These are phyloP conservation scores for Metrosideros polymorpha DNA, from an alignment of 441 rosid genomes.

Conservation along the genomic window DNA sequence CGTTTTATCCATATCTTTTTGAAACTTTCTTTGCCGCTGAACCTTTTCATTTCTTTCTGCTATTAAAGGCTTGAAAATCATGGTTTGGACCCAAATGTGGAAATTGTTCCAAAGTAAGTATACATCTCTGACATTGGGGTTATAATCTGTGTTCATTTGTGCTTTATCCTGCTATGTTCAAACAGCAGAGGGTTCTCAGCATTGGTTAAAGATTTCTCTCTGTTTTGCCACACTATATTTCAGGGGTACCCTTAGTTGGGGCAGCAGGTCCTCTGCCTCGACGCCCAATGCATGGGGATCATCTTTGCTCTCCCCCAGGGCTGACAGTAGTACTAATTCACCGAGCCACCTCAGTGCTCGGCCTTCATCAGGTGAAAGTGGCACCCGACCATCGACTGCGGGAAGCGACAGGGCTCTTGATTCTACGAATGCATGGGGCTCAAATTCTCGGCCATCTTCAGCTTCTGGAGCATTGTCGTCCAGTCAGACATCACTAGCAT, in stretches of 20 bases:
- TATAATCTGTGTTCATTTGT: neutral
- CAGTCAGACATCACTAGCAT: constrained; percentile 53
- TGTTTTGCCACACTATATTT: neutral
- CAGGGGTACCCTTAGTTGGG: constrained; percentile 99
- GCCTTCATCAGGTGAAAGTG: constrained; percentile 96
- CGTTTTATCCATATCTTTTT: neutral
- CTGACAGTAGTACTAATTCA: constrained; percentile 72
- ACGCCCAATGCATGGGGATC: constrained; percentile 88
- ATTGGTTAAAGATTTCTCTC: neutral
- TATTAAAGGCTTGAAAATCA: constrained; percentile 89
- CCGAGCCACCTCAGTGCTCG: constrained; percentile 78
- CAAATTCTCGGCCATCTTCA: constrained; percentile 92
- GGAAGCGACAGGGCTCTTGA: constrained; percentile 79
- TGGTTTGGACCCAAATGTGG: constrained; percentile 93
- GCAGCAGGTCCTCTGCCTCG: constrained; percentile 66
- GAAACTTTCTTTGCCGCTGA: neutral
- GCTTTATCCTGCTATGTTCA: neutral
- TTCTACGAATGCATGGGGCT: constrained; percentile 52
- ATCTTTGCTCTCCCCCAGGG: constrained; percentile 51
- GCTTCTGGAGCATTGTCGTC: constrained; percentile 83
- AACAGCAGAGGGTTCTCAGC: neutral
- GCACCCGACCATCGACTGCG: constrained; percentile 90
- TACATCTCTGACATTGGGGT: neutral
- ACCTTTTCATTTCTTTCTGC: constrained; percentile 2
- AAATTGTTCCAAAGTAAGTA: constrained; percentile 99